phyloP scores from a whole-genome alignment of 1,139 yeast genomes.

The Citeromyces hawaiiensis region DNA sequence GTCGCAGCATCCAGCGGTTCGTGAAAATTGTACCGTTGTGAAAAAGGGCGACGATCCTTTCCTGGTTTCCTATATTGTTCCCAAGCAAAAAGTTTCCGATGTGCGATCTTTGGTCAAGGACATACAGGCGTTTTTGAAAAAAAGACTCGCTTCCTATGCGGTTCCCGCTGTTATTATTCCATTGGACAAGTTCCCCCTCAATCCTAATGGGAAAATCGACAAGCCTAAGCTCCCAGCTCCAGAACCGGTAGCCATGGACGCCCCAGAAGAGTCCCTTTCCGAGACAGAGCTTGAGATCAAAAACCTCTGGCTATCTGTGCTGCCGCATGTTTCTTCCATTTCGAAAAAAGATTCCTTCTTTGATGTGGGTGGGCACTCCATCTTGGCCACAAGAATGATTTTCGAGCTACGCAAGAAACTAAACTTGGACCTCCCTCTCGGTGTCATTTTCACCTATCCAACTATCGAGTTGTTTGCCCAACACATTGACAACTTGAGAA shows the following conservation, averaged over 20 bases:
- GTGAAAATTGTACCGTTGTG: conserved; percentile 90
- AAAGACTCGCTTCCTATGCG: conserved; percentile 85
- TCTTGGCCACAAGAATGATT: conserved; percentile 93
- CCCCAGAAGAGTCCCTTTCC: conserved; percentile 48
- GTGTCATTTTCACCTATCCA: conserved; percentile 80
- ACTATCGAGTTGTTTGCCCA: conserved; percentile 68
- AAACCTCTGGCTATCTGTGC: conserved; percentile 73
- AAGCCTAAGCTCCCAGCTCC: conserved; percentile 97
- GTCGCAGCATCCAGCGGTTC: conserved; percentile 80
- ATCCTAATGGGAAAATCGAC: conserved; percentile 97
- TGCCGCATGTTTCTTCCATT: conserved; percentile 78
- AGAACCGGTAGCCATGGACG: conserved; percentile 68
- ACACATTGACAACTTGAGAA: conserved; percentile 38
- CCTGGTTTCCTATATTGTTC: conserved; percentile 83
- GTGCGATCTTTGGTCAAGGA: conserved; percentile 65
- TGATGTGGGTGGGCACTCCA: conserved; percentile 96
- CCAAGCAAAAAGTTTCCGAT: conserved; percentile 35
- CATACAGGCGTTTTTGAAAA: conserved; percentile 69
- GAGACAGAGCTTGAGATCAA: conserved; percentile 55
- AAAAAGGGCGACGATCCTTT: conserved; percentile 88
- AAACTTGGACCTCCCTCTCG: conserved; percentile 74
- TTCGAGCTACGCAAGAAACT: conserved; percentile 75
- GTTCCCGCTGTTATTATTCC: conserved; percentile 90
- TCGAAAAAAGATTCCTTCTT: conserved; percentile 81
- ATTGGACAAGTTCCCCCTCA: conserved; percentile 71